Percentiles rank a stretch among this genome's conserved stretches.
These are phyloP conservation scores for Globisporangium nodosum DNA, from an alignment of 352 stramenopile genomes.

Conservation along the genomic window DNA sequence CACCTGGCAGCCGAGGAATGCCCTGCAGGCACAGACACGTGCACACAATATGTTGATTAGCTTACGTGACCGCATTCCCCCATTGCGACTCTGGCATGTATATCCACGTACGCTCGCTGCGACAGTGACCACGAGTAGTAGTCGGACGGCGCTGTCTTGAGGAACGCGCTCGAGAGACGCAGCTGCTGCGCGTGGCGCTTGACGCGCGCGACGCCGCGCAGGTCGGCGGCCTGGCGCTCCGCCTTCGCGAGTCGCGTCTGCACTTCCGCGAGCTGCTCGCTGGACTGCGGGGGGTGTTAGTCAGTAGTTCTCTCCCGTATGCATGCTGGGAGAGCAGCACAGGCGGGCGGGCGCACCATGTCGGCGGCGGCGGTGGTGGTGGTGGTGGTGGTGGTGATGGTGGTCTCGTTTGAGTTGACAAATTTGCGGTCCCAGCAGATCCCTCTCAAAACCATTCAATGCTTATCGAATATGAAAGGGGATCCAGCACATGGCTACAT, in stretches of 20 bases:
- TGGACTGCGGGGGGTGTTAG: not conserved
- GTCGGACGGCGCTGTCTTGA: conserved; percentile 58
- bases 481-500: not conserved
- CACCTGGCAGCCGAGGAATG: conserved; percentile 52
- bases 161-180: conserved; percentile 48
- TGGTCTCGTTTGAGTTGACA: too few species aligned
- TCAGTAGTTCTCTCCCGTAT: too few species aligned
- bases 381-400: too few species aligned
- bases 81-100: not conserved
- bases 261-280: conserved; percentile 6
- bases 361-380: too few species aligned
- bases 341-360: not conserved
- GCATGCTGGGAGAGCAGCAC: too few species aligned
- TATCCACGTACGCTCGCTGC: conserved; percentile 43
- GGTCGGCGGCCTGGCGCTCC: conserved; percentile 11
- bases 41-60: conserved; percentile 1
- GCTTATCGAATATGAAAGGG: not conserved
- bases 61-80: not conserved
- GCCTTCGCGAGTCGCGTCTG: conserved; percentile 7
- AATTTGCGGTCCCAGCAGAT: not conserved
- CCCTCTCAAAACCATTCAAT: not conserved
- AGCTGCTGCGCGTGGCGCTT: conserved; percentile 19
- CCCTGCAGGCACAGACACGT: conserved; percentile 17
- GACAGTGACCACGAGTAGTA: conserved; percentile 76
- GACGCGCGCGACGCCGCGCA: conserved; percentile 14